Evolutionary conservation across 2,329 filamentous ascomycete genomes (phyloP), one percentile per base, ranked within the genome.

Genomic region (Talaromyces verruculosus): DNA sequence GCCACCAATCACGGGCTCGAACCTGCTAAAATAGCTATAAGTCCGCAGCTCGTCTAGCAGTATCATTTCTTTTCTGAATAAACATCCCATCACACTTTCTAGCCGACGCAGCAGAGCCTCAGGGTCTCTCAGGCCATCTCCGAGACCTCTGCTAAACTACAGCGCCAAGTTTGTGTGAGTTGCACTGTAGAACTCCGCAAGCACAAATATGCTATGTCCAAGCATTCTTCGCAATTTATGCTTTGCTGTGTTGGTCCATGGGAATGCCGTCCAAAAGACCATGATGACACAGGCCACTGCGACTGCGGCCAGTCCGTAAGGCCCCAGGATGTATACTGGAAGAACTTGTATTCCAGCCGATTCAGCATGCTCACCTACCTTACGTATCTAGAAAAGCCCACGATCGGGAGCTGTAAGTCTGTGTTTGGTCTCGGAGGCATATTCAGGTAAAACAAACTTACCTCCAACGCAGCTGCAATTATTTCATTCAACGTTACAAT

Each of bases 111-210:
- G n/a, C 5, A 61, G 41, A 28, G 25, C 35, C 35, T 37, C 35
- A 37, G 35, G 3, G 15, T 37, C 35, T 37, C 35, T 37, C 35
- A 37, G 35, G 5, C 35, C 35, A 37, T 37, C 11, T 37, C 35
- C 35, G 35, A 37, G 35, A 37, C 35, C 35, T 37, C 35, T 37
- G 35, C 35, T 37, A 37, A 37, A 37, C 35, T 13, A 37, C 11
- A 37, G 35, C 11, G 35, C 79, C 49, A 83, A 82, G 22, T 91
- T 83, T 0, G 89, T 91, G 71, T 91, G 86, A 68, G 91, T 87
- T 67, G 89, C 85, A 5, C 85, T 88, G 73, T 91, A 92, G 75
- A 89, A 91, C 71, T 91, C 92, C 6, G 90, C 90, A 1, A 92
- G 82, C 1, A 93, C 82, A 73, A 91, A 92, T 1, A 93, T 79